phyloP scores from a whole-genome alignment of 2,329 filamentous ascomycete genomes.

The Chaetomiaceae sp. region DNA sequence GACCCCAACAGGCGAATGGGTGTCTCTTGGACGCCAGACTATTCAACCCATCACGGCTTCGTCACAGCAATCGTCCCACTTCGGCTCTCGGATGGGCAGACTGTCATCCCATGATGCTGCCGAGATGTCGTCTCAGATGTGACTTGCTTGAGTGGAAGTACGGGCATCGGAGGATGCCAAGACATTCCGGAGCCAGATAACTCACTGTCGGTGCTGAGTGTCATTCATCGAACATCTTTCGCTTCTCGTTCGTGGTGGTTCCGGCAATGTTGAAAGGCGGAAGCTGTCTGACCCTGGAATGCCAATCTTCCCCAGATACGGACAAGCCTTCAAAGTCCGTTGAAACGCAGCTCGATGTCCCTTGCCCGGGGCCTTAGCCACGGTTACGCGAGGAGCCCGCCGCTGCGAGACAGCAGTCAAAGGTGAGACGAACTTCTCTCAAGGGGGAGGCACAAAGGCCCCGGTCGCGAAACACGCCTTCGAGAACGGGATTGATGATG shows the following conservation, averaged over 20 bases:
- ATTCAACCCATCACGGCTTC: slow-evolving; percentile 7
- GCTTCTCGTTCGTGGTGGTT: too few relatives aligned
- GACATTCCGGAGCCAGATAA: too few relatives aligned
- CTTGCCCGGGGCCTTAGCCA: background rate
- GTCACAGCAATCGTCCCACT: background rate
- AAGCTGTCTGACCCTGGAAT: too few relatives aligned
- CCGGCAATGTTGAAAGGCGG: too few relatives aligned
- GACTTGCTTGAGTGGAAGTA: too few relatives aligned
- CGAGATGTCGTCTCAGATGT: background rate
- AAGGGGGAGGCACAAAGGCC: background rate
- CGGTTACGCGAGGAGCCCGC: background rate
- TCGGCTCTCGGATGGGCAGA: background rate
- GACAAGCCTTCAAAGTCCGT: too few relatives aligned
- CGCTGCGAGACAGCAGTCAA: background rate
- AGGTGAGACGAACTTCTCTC: background rate
- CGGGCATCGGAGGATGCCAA: too few relatives aligned
- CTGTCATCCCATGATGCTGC: background rate
- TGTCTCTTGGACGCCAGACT: background rate
- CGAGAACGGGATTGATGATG: background rate
- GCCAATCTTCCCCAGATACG: too few relatives aligned
- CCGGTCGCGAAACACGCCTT: background rate
- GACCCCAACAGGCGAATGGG: background rate
- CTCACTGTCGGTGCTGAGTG: too few relatives aligned
- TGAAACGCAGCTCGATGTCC: background rate
- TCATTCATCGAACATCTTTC: too few relatives aligned